phyloP scores from a whole-genome alignment of 495 filamentous ascomycete genomes.

The Emericellopsis terricola region DNA sequence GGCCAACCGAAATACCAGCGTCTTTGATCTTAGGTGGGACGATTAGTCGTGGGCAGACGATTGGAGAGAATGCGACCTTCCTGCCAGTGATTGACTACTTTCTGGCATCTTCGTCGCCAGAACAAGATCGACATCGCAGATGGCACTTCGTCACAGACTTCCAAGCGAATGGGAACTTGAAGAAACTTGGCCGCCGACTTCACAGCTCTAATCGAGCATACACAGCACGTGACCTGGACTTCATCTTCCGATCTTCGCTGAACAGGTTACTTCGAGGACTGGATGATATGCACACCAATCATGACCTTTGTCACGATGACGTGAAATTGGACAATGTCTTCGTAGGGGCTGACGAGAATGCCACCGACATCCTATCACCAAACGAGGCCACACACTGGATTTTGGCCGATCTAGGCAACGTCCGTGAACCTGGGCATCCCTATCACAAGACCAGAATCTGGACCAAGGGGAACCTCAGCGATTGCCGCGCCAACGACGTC shows the following conservation, averaged over 20 bases:
- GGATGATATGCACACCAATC: conserved; percentile 1
- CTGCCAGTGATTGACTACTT: not conserved
- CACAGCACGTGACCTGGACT: not conserved
- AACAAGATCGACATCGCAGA: not conserved
- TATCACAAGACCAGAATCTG: conserved; percentile 4
- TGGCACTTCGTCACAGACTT: not conserved
- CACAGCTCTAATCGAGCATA: not conserved
- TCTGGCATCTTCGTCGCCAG: not conserved
- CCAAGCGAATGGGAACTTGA: not conserved
- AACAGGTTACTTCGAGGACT: not conserved
- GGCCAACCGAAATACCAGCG: conserved; percentile 1
- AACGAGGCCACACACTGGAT: conserved; percentile 5
- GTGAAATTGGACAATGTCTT: conserved; percentile 13
- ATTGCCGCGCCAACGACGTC: conserved; percentile 1
- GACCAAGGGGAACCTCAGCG: not conserved
- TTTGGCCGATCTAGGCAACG: conserved; percentile 11
- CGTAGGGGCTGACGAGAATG: not conserved
- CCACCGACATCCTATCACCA: not conserved
- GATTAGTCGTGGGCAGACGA: not conserved
- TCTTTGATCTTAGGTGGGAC: not conserved
- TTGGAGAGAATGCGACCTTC: not conserved
- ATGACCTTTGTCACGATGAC: conserved; percentile 10
- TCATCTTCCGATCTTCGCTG: not conserved
- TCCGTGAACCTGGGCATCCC: conserved; percentile 7
- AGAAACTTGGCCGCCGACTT: not conserved